Base-by-base conservation (phyloP, 2,329 filamentous ascomycete species). In the Spiromastix sp. region DNA sequence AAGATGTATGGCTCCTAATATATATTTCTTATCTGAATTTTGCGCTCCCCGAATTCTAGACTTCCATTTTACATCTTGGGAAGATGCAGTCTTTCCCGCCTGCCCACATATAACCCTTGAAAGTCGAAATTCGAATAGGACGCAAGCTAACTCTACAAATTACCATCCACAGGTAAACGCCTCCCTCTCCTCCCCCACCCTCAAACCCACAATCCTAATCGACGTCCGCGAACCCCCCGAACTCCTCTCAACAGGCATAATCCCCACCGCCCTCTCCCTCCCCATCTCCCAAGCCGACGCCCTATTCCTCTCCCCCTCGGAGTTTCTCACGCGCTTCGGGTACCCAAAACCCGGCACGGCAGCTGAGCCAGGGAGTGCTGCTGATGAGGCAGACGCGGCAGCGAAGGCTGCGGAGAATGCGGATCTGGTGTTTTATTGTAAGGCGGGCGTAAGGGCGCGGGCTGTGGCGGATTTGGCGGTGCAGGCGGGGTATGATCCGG, bases 381-480 rank as follows among this genome's bases (percentile, higher is more conserved):
- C 7, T 24, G 21, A 7, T 24, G 21, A 24, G 21, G 21, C 21
- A n/a, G 21, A 24, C 21, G 7, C 21, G 7, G 21, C 7, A n/a
- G 21, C 21, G 7, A 27, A 13, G 30, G 34, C 36, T 4, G 36
- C 34, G 11, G 21, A n/a, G 21, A n/a, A n/a, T n/a, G 50, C 56
- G 32, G 57, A 66, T 40, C 48, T 94, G 10, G 70, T 96, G 3
- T 91, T 96, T 51, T 96, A 94, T 60, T 98, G 91, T 64, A 93
- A 85, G 64, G 79, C 87, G 0, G 91, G 91, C 2, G 84, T 96
- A 44, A 70, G 91, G 54, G 85, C 84, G 48, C 67, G 70, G 30
- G 74, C 82, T 1, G 87, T 87, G 5, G 86, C 86, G 5, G 70
- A 72, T 44, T 59, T 95, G 56, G 91, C 91, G 19, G 67, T 68